Conservation (phyloP, 306 rosid species). For the Ormosia semicastrata region DNA sequence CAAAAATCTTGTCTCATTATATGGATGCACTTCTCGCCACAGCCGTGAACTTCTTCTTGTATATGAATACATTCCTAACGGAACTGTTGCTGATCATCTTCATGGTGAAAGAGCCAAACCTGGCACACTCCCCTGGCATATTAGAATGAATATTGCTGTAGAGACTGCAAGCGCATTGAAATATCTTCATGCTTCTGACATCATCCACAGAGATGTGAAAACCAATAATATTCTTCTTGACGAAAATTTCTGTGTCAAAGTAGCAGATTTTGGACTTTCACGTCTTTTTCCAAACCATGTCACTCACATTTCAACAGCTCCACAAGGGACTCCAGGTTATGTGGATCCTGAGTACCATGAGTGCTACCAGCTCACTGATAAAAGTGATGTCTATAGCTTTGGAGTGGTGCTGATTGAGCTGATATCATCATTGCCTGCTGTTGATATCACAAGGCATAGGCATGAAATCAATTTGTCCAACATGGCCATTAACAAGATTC, state of each 20-base stretch:
- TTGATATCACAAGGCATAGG: slow-evolving; percentile 76
- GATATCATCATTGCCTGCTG: slow-evolving; percentile 83
- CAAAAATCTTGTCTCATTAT: slow-evolving; percentile 69
- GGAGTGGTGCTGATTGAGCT: slow-evolving; percentile 85
- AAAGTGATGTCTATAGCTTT: slow-evolving; percentile 86
- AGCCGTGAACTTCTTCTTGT: slow-evolving; percentile 85
- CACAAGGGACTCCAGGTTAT: slow-evolving; percentile 96
- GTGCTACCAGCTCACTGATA: slow-evolving; percentile 70
- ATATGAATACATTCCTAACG: slow-evolving; percentile 77
- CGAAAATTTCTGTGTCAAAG: slow-evolving; percentile 58
- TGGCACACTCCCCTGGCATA: slow-evolving; percentile 51
- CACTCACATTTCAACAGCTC: slow-evolving; percentile 82
- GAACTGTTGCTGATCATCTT: slow-evolving; percentile 86
- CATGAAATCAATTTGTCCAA: slow-evolving; percentile 76
- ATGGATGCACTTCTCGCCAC: slow-evolving; percentile 83
- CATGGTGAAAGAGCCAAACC: slow-evolving; percentile 57
- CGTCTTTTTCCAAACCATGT: slow-evolving; percentile 69
- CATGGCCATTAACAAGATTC: slow-evolving; percentile 85
- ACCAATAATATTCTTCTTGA: slow-evolving; percentile 84
- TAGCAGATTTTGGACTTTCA: slow-evolving; percentile 89
- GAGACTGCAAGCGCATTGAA: slow-evolving; percentile 77
- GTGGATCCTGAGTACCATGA: slow-evolving; percentile 88
- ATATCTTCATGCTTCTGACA: slow-evolving; percentile 73
- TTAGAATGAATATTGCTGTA: slow-evolving; percentile 66
- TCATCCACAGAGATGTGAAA: slow-evolving; percentile 83